Base-by-base conservation (phyloP, 192 early-diverging fungal species). In the Cladochytrium replicatum region DNA sequence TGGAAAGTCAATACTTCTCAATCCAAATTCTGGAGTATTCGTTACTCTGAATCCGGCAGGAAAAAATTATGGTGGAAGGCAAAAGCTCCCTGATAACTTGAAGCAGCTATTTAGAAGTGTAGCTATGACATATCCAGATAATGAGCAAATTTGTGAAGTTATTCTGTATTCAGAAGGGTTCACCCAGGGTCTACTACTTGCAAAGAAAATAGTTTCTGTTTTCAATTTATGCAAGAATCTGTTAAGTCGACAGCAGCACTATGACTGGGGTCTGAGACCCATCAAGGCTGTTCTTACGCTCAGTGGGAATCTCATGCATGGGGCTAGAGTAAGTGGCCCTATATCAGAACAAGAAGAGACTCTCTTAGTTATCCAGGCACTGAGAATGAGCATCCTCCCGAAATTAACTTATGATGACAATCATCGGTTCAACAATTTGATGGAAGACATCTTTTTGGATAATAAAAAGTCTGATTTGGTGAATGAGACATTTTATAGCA, bases 1-100 rank as follows among this genome's bases (percentile, higher is more conserved):
- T 19, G 69, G 58, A 24, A 70, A 69, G 45, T 39, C 24, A 3
- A 61, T 74, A 6, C 58, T 71, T 26, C 48, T 78, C 19, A 67
- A 74, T 48, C 52, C 61, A 7, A 77, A 78, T 46, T 78, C 73
- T 4, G 76, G 73, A 6, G 74, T 78, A 13, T 78, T 78, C 58
- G 76, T 78, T 4, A 78, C 76, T 5, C 55, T 78, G 13, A 78
- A 78, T 51, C 76, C 76, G 5, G 76, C 76, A 23, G 76, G 76
- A 42, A 78, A 78, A 46, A 68, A 68, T 19, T 78, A 78, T 44
- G 76, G 76, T 22, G 76, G 76, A 1, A 61, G 76, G 22, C 76
- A 78, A 46, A 77, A 72, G 52, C 61, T 78, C 8, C 76, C 76
- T 15, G 76, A 78, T 52, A 78, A 78, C 40, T 45, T 78, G 13